phyloP scores from a whole-genome alignment of 305 asterid species.

The Fraxinus velutina region DNA sequence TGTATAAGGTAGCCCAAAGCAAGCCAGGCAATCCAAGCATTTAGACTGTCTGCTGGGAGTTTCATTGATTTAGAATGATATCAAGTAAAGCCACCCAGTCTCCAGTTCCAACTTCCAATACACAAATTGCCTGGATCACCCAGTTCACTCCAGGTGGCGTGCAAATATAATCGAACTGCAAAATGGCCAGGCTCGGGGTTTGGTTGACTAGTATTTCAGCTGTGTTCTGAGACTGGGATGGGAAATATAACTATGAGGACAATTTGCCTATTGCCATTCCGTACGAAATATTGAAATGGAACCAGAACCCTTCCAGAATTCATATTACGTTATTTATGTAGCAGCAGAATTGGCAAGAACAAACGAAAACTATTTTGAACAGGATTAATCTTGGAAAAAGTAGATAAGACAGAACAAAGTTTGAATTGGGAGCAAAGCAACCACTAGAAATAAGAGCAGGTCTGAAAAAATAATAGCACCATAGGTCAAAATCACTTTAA shows the following conservation, averaged over 20 bases:
- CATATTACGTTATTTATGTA: background rate
- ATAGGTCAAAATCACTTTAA: background rate
- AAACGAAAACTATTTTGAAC: background rate
- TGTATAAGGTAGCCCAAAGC: background rate
- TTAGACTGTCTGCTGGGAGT: background rate
- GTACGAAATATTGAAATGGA: background rate
- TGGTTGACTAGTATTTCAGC: background rate
- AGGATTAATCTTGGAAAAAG: background rate
- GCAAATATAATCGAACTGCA: background rate
- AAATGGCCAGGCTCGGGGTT: background rate
- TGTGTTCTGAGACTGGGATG: background rate
- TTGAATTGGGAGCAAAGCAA: background rate
- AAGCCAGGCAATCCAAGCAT: background rate
- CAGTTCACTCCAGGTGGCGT: background rate
- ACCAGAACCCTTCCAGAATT: background rate
- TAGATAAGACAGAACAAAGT: background rate
- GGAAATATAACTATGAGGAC: background rate
- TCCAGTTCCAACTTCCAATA: background rate
- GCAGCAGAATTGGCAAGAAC: constrained; percentile 13
- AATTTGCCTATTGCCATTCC: background rate
- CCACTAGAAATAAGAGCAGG: constrained; percentile 5
- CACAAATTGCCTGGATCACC: background rate
- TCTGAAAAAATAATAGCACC: background rate
- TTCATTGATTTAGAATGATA: background rate
- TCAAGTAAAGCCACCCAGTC: background rate